Conservation (phyloP, 345 rosid species). For the Combretum micranthum region DNA sequence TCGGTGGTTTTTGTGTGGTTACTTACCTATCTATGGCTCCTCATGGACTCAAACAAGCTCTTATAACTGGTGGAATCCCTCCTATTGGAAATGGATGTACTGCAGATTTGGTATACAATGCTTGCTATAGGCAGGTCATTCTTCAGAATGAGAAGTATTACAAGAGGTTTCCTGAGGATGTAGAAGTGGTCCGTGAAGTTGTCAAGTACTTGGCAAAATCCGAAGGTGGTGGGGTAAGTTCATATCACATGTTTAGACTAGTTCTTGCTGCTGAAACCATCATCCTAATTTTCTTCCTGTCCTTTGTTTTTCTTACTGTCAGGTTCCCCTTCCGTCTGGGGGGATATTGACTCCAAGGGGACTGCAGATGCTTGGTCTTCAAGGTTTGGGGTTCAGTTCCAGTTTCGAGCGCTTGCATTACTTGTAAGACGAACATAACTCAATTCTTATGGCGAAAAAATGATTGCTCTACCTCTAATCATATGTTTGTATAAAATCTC, state of each 20-base stretch:
- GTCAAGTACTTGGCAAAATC: slow-evolving; percentile 61
- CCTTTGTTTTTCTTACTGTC: slow-evolving; percentile 5
- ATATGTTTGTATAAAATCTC: not conserved
- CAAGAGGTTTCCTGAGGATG: slow-evolving; percentile 78
- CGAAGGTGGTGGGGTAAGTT: slow-evolving; percentile 79
- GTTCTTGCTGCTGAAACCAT: not conserved
- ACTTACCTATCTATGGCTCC: slow-evolving; percentile 90
- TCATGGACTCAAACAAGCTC: slow-evolving; percentile 80
- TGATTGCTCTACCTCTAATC: too few species aligned
- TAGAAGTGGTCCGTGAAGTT: slow-evolving; percentile 57
- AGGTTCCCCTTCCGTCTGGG: slow-evolving; percentile 91
- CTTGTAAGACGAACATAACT: slow-evolving; percentile 41
- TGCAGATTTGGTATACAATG: slow-evolving; percentile 62
- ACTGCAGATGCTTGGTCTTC: slow-evolving; percentile 75
- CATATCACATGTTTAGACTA: slow-evolving; percentile 5
- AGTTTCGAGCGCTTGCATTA: slow-evolving; percentile 94
- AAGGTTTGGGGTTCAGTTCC: slow-evolving; percentile 73
- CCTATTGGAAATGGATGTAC: slow-evolving; percentile 64
- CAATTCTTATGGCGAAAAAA: too few species aligned
- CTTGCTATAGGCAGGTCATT: slow-evolving; percentile 45
- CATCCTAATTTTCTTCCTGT: not conserved
- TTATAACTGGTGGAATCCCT: slow-evolving; percentile 91
- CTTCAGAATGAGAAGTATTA: slow-evolving; percentile 84
- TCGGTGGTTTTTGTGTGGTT: slow-evolving; percentile 89
- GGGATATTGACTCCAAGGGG: slow-evolving; percentile 77